Evolutionary conservation across 2,329 filamentous ascomycete genomes (phyloP), one percentile per base, ranked within the genome.

Genomic region (Didymella arachidicola): DNA sequence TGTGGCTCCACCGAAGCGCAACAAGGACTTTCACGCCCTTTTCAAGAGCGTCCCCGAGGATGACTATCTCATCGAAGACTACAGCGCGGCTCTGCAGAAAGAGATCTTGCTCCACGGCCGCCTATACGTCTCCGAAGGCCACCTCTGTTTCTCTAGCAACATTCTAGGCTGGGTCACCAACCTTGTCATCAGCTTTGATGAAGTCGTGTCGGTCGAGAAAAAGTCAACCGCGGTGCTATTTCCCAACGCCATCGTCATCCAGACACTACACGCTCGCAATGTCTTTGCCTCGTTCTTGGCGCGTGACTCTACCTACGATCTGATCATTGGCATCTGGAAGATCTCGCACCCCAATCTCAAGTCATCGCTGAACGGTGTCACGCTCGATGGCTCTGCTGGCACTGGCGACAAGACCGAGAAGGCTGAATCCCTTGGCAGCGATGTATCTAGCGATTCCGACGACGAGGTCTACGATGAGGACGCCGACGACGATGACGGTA

Each of bases 131-230:
- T 98, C 95, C 0, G 95, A 99, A 79, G 93, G 94, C 11, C 94
- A 99, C 74, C 87, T 99, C 45, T 99, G 95, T 81, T 99, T 99
- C 79, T 97, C 93, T 71, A 98, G 95, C 81, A 99, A 99, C 74
- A 99, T 99, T 65, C 86, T 99, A 45, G 95, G 95, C 53, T 99
- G 95, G 95, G 91, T 96, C 22, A 99, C 95, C 0, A 99, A 95
- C 1, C 82, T 99, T 41, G 94, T 99, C 51, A 97, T 99, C 81
- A 96, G 93, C 76, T 99, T 99, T 74, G 95, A 99, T 72, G 95
- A 99, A 77, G 92, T 99, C 57, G 92, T 98, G 19, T 93, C 94
- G 0, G 91, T 99, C 7, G 95, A 99, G 79, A 98, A 98, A 80
- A 91, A 96, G 76, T 97, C 89, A 74, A 99, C 95, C 0, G 95